Percentiles rank a stretch among this genome's conserved stretches.
Conservation (phyloP, 768 basidiomycete species). For the Russula virescens region DNA sequence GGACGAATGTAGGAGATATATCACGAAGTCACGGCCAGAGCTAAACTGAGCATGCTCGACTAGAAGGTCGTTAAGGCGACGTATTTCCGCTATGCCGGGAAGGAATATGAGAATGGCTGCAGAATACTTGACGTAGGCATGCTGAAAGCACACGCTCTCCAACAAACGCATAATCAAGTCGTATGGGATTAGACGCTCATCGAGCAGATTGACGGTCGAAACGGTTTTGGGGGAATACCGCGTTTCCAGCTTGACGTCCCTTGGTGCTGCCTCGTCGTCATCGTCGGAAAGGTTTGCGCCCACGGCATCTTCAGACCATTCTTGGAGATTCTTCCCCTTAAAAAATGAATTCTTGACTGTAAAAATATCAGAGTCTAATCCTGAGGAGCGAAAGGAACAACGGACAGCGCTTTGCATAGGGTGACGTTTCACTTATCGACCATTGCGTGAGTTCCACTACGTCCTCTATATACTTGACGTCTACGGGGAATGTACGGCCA, state of each 20-base stretch:
- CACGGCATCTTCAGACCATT: slow-evolving; percentile 74
- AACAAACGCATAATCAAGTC: slow-evolving; percentile 82
- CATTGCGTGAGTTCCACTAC: slow-evolving; percentile 78
- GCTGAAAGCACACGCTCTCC: slow-evolving; percentile 76
- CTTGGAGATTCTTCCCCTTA: slow-evolving; percentile 52
- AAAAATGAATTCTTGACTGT: slow-evolving; percentile 61
- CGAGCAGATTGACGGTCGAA: slow-evolving; percentile 74
- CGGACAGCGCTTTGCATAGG: slow-evolving; percentile 69
- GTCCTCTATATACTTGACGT: slow-evolving; percentile 82
- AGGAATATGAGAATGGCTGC: slow-evolving; percentile 86
- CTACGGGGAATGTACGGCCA: slow-evolving; percentile 92
- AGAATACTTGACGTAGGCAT: slow-evolving; percentile 50
- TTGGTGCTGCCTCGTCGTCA: slow-evolving; percentile 47
- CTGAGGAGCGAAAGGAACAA: slow-evolving; percentile 9
- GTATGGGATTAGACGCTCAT: slow-evolving; percentile 86
- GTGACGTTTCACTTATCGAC: slow-evolving; percentile 73
- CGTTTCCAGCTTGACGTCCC: slow-evolving; percentile 57
- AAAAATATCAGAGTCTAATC: background rate
- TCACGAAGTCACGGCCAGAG: slow-evolving; percentile 51
- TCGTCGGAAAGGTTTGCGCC: slow-evolving; percentile 48
- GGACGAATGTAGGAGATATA: slow-evolving; percentile 88
- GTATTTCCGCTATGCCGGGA: slow-evolving; percentile 92
- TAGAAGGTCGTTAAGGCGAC: slow-evolving; percentile 77
- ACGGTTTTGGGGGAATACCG: slow-evolving; percentile 75
- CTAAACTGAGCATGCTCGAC: slow-evolving; percentile 71